Evolutionary conservation across 2,329 filamentous ascomycete genomes (phyloP), one percentile per base, ranked within the genome.

Genomic region (Fusarium veterinarium): DNA sequence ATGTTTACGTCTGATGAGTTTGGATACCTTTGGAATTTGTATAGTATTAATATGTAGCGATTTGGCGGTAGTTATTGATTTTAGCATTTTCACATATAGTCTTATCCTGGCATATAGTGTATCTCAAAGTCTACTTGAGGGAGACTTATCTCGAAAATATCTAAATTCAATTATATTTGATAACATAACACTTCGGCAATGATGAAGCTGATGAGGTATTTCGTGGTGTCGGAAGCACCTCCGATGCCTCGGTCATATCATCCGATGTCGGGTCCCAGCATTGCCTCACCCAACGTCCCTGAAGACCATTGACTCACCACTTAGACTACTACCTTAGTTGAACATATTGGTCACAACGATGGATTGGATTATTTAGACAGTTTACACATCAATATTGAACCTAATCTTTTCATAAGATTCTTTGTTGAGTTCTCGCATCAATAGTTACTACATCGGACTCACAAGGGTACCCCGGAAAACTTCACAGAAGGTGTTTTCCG

Each of bases 1-100:
- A 40, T 56, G 52, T 31, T 53, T 42, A 71, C 23, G 42, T 37
- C 25, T 66, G 19, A 46, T 48, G 49, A 46, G 28, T 30, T 33
- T 58, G 60, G 55, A 69, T 64, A 69, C 44, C 53, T 64, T 45
- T 40, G 25, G 55, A 37, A 48, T 19, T 31, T 72, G 31, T 72
- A 44, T 17, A 30, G 40, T 49, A 62, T 45, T 20, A 19, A 46
- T n/a, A 42, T 20, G n/a, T n/a, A 62, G 57, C 38, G 46, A 33
- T 19, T 17, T 5, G 35, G 52, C n/a, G 52, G 52, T 35, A 45
- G 45, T 48, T 17, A n/a, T 45, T 48, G 42, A 16, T 30, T 40
- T 52, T 42, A 17, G 14, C 25, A 64, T 48, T 30, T 13, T n/a
- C 31, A 31, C 6, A 37, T 17, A 14, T 14, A 7, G 37, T 52